Conservation (phyloP, 2,329 filamentous ascomycete species). For the Hymenoscyphus linearis region DNA sequence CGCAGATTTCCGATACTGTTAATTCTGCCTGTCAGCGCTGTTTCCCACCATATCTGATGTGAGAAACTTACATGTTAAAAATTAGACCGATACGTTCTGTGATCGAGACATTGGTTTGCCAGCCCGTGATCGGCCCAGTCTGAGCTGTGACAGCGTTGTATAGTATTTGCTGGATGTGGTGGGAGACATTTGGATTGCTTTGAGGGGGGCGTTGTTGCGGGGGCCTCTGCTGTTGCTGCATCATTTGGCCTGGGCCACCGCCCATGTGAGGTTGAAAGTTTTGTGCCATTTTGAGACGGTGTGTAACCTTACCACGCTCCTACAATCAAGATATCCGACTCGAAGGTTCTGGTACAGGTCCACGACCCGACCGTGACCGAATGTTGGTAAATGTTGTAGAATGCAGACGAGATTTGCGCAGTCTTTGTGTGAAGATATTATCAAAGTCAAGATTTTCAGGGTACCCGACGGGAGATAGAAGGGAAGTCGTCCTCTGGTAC, state of each 20-base stretch:
- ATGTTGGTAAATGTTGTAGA: constrained; percentile 7
- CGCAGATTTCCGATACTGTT: constrained; percentile 28
- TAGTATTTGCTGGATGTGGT: constrained; percentile 28
- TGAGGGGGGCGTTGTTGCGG: constrained; percentile 19
- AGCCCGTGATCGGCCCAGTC: constrained; percentile 22
- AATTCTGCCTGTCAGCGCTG: background rate
- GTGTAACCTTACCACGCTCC: constrained; percentile 27
- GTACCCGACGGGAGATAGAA: constrained; percentile 9
- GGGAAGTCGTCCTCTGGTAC: constrained; percentile 15
- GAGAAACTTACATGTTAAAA: constrained; percentile 30
- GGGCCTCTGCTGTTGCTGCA: constrained; percentile 22
- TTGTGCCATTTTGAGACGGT: constrained; percentile 27
- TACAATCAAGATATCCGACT: constrained; percentile 19
- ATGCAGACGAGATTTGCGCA: constrained; percentile 5
- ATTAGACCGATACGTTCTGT: constrained; percentile 29
- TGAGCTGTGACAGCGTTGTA: constrained; percentile 24
- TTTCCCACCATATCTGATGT: background rate
- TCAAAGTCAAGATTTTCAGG: constrained; percentile 3
- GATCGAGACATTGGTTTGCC: constrained; percentile 24
- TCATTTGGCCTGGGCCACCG: constrained; percentile 26
- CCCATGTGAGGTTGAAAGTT: constrained; percentile 32
- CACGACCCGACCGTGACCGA: constrained; percentile 20
- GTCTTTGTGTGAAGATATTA: constrained; percentile 3
- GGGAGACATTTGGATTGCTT: constrained; percentile 9
- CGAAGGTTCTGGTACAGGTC: constrained; percentile 16